Evolutionary conservation across 768 basidiomycete species (phyloP).

Genomic region (Tephrocybe rancida): DNA sequence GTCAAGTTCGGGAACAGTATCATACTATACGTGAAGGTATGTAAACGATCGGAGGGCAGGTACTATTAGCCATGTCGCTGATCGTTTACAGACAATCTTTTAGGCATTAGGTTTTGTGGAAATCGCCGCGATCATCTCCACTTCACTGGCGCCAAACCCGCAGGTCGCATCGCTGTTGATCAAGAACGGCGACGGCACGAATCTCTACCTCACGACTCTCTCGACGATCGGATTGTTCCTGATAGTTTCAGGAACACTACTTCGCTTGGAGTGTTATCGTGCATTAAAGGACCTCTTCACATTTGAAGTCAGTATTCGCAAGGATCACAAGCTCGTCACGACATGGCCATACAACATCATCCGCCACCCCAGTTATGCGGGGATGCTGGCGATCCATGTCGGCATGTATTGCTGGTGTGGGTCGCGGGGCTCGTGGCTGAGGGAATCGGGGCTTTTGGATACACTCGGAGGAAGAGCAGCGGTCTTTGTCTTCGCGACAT

Average conservation of each 20-base stretch:
- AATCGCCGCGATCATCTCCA: background rate
- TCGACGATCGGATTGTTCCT: background rate
- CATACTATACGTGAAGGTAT: background rate
- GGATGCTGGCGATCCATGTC: constrained; percentile 22
- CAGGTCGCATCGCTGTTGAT: background rate
- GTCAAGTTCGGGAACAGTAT: background rate
- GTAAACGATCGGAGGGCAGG: too few relatives aligned
- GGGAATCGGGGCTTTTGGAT: constrained; percentile 30
- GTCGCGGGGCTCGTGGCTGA: constrained; percentile 32
- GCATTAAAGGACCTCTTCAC: constrained; percentile 31
- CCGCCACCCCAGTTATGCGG: constrained; percentile 36
- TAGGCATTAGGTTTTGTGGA: background rate
- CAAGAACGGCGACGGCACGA: background rate
- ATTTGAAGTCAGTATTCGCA: constrained; percentile 35
- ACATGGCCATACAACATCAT: constrained; percentile 33
- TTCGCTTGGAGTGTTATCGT: background rate
- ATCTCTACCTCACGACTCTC: background rate
- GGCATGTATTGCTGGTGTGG: constrained; percentile 34
- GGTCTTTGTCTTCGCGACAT: constrained; percentile 8
- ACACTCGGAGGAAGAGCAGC: constrained; percentile 22
- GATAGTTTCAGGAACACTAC: background rate
- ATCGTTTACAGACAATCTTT: background rate
- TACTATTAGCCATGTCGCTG: too few relatives aligned
- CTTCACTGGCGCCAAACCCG: background rate
- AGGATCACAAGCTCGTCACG: constrained; percentile 29